Evolutionary conservation across 192 early-diverging fungal species (phyloP).

Genomic region (Lunasporangiospora selenospora): DNA sequence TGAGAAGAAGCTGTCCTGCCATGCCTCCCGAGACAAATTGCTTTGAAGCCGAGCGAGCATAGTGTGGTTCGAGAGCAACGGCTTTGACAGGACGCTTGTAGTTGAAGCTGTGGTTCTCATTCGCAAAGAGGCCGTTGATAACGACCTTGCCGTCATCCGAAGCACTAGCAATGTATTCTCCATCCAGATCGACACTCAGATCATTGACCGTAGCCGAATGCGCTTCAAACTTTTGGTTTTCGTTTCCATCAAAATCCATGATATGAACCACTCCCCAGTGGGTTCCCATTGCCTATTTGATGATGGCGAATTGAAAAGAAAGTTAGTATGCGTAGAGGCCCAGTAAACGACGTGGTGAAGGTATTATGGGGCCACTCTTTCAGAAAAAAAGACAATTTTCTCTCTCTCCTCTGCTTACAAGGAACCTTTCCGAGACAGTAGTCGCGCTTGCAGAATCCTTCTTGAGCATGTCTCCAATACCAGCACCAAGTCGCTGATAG

Average conservation of each 20-base stretch:
- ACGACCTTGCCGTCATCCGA: conserved; percentile 94
- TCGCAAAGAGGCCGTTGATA: conserved; percentile 82
- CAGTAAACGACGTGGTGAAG: not conserved
- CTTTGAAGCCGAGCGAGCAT: conserved; percentile 71
- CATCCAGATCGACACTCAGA: conserved; percentile 83
- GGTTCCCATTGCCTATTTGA: conserved; percentile 78
- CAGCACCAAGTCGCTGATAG: conserved; percentile 85
- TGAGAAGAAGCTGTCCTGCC: conserved; percentile 85
- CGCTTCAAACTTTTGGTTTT: conserved; percentile 81
- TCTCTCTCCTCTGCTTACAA: conserved; percentile 58
- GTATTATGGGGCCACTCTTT: too few relatives aligned
- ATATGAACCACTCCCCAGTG: conserved; percentile 91
- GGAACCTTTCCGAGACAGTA: conserved; percentile 82
- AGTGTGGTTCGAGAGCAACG: conserved; percentile 91
- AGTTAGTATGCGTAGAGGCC: not conserved
- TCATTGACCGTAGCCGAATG: conserved; percentile 91
- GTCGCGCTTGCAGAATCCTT: conserved; percentile 88
- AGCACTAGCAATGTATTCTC: conserved; percentile 92
- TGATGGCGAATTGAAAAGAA: conserved; percentile 1
- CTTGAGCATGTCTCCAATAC: conserved; percentile 77
- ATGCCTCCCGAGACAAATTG: conserved; percentile 92
- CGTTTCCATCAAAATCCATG: conserved; percentile 91
- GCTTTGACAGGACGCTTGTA: conserved; percentile 90
- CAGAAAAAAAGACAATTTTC: not conserved
- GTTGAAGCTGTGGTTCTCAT: conserved; percentile 73